Evolutionary conservation across 352 stramenopile species (phyloP).

Genomic region (Blastocystis sp.): DNA sequence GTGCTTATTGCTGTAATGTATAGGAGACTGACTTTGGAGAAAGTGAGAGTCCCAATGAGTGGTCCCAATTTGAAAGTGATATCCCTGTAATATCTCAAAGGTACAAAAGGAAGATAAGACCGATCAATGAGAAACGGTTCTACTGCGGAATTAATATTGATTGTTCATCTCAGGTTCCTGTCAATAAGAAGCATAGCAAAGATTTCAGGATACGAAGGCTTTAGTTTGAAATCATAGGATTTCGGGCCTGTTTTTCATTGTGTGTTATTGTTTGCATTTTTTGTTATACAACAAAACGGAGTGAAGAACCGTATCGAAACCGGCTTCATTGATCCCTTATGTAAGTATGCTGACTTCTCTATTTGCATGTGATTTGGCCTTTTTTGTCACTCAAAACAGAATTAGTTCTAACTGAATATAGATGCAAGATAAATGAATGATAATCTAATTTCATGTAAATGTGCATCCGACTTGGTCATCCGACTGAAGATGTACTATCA

Average conservation of each 20-base stretch:
- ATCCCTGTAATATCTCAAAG: slow-evolving; percentile 3
- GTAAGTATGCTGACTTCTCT: neutral
- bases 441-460: neutral
- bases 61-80: neutral
- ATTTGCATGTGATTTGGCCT: neutral
- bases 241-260: neutral
- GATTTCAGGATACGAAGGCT: slow-evolving; percentile 8
- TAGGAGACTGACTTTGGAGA: slow-evolving; percentile 56
- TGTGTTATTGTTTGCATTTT: neutral
- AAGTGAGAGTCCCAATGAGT: neutral
- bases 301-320: neutral
- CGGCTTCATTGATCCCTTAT: slow-evolving; percentile 4
- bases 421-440: neutral
- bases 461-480: neutral
- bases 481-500: neutral
- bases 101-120: slow-evolving; percentile 47
- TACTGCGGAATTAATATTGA: slow-evolving; percentile 66
- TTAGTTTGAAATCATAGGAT: neutral
- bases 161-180: slow-evolving; percentile 7
- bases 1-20: neutral
- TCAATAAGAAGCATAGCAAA: slow-evolving; percentile 1
- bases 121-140: slow-evolving; percentile 33
- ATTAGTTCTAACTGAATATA: neutral
- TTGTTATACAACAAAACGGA: slow-evolving; percentile 29
- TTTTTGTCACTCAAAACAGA: no score